Evolutionary conservation across 805 yeast species (phyloP), one percentile per base, ranked within the genome.

Genomic region (Starmera quercuum): DNA sequence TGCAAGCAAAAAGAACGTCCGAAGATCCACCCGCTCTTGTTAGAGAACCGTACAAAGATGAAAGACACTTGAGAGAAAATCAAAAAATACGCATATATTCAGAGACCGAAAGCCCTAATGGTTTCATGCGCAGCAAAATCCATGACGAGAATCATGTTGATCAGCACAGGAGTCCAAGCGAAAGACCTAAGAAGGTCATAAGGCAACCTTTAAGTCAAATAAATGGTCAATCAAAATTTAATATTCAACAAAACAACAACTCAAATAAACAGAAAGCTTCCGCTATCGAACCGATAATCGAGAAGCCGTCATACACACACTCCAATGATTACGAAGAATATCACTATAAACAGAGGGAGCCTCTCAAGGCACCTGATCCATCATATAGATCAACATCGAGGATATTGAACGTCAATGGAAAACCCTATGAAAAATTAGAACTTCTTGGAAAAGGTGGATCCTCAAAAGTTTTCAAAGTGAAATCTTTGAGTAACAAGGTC

Each of bases 361-460:
- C 54, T 4, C 32, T 51, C 22, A 49, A 51, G 26, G 45, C 38
- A 8, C 45, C 53, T 2, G 53, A 49, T 19, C 40, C 41, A 4
- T 37, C 47, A 4, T 26, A n/a, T 10, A 32, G 38, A 20, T 13
- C 31, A 15, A 37, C 31, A 26, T 40, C 53, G 6, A 47, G 42
- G 17, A 36, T 54, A 2, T 50, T 70, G 5, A 45, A 48, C 7
- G 71, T 80, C 2, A 83, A 86, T 52, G 76, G 72, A 2, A 67
- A 66, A 22, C 68, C 68, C 28, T 90, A 83, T 51, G 88, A 81
- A 47, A 71, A 80, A 36, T 59, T 83, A 19, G 96, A 86, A 49
- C 62, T 83, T 11, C 55, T 88, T 14, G 97, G 97, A 5, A 73
- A 83, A 54, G 97, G 97, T 18, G 97, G 97, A 0, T 73, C 96